phyloP scores from a whole-genome alignment of 2,329 filamentous ascomycete species.

The Ophiosphaerella narmari region DNA sequence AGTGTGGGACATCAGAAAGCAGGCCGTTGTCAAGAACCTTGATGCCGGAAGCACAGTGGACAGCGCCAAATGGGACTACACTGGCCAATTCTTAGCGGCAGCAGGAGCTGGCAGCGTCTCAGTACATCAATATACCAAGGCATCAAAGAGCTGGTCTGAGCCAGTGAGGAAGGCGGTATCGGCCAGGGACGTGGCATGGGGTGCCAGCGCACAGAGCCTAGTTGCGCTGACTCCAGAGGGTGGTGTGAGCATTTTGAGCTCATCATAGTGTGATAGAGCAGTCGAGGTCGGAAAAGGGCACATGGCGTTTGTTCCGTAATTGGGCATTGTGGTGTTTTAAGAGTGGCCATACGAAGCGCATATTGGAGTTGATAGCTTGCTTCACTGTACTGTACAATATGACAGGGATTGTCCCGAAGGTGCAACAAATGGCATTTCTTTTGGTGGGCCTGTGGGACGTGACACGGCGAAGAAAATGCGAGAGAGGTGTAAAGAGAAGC shows the following conservation, averaged over 20 bases:
- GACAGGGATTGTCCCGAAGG: neutral
- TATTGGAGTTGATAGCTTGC: constrained; percentile 8
- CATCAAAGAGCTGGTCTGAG: constrained; percentile 86
- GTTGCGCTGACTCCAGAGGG: constrained; percentile 77
- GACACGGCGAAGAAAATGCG: neutral
- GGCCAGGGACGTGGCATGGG: constrained; percentile 78
- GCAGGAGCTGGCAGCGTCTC: constrained; percentile 79
- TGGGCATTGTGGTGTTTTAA: neutral
- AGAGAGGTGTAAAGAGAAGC: neutral
- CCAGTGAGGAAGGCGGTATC: constrained; percentile 76
- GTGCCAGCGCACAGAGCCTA: constrained; percentile 72
- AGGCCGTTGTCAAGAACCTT: constrained; percentile 79
- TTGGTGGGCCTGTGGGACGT: neutral
- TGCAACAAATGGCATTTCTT: constrained; percentile 6
- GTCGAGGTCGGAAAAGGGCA: constrained; percentile 2
- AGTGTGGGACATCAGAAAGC: constrained; percentile 91
- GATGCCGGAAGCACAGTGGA: constrained; percentile 81
- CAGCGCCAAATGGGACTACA: constrained; percentile 88
- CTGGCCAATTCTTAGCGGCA: constrained; percentile 86
- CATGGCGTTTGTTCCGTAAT: neutral
- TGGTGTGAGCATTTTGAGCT: constrained; percentile 70
- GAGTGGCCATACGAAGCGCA: constrained; percentile 3
- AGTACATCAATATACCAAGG: constrained; percentile 88
- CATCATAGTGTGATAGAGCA: constrained; percentile 20
- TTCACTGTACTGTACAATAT: constrained; percentile 7